Percentiles rank a stretch among this genome's conserved stretches.
Evolutionary conservation across 2,329 filamentous ascomycete species (phyloP).

Genomic region (Xylaria sp.): DNA sequence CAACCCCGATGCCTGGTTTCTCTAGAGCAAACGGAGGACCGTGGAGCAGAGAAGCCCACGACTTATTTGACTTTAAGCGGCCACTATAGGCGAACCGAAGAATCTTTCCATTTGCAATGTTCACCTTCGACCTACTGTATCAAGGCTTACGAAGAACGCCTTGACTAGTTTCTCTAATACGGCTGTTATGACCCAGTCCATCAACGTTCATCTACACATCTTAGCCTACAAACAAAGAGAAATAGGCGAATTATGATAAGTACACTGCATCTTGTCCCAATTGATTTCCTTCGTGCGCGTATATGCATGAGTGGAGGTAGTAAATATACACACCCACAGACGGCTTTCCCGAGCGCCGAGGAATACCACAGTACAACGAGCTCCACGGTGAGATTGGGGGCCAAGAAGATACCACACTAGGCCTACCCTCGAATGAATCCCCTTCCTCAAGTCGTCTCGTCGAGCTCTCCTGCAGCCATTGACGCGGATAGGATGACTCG

Average conservation of each 20-base stretch:
- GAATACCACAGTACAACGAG: constrained; percentile 3
- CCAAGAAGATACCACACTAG: constrained; percentile 5
- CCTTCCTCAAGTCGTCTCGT: neutral
- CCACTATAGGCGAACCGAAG: constrained; percentile 53
- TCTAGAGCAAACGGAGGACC: constrained; percentile 67
- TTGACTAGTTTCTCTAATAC: neutral
- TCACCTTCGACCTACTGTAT: neutral
- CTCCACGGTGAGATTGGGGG: constrained; percentile 28
- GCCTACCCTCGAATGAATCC: neutral
- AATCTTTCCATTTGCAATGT: neutral
- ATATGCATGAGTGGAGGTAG: neutral
- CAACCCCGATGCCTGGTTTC: constrained; percentile 56
- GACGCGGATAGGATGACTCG: neutral
- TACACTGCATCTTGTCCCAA: neutral
- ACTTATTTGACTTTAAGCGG: constrained; percentile 71
- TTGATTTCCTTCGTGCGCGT: neutral
- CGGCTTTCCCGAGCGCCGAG: constrained; percentile 24
- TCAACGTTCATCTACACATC: neutral
- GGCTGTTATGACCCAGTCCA: neutral
- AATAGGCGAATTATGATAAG: neutral
- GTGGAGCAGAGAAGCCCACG: constrained; percentile 76
- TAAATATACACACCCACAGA: constrained; percentile 8
- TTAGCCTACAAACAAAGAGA: neutral
- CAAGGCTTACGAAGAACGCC: neutral
- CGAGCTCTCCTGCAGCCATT: neutral